phyloP scores from a whole-genome alignment of 2,329 filamentous ascomycete species.

The Fusarium paranaense region DNA sequence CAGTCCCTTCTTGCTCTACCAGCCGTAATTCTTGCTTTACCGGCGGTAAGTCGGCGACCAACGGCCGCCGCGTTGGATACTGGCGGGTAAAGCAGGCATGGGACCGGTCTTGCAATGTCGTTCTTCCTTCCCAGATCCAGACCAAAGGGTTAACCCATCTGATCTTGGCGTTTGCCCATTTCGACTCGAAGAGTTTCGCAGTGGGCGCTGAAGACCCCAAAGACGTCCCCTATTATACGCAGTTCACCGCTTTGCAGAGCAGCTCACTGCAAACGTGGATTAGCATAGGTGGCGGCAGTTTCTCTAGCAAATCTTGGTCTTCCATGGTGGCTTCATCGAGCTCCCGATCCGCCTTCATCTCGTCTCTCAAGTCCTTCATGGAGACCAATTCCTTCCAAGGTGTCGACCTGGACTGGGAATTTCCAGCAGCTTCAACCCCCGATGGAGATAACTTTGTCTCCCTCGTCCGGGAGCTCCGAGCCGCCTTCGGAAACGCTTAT shows the following conservation, averaged over 20 bases:
- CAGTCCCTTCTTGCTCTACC: slow-evolving; percentile 6
- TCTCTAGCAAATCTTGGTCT: neutral
- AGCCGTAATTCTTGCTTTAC: neutral
- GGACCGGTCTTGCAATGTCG: slow-evolving; percentile 10
- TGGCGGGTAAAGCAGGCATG: slow-evolving; percentile 10
- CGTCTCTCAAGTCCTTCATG: slow-evolving; percentile 12
- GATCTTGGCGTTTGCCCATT: slow-evolving; percentile 8
- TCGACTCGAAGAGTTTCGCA: neutral
- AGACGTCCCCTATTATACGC: slow-evolving; percentile 6
- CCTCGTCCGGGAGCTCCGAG: slow-evolving; percentile 9
- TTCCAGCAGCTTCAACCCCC: neutral
- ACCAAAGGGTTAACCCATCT: slow-evolving; percentile 9
- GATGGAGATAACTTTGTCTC: slow-evolving; percentile 4
- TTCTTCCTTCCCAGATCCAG: slow-evolving; percentile 9
- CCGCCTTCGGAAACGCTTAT: slow-evolving; percentile 1
- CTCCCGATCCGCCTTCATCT: slow-evolving; percentile 14
- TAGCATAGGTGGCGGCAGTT: slow-evolving; percentile 6
- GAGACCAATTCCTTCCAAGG: slow-evolving; percentile 9
- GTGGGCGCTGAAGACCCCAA: neutral
- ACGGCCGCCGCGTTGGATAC: slow-evolving; percentile 6
- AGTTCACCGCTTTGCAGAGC: slow-evolving; percentile 11
- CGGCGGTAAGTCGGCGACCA: neutral
- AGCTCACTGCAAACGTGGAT: slow-evolving; percentile 8
- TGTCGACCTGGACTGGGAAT: slow-evolving; percentile 13
- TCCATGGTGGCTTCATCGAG: slow-evolving; percentile 6